Evolutionary conservation across 805 yeast genomes (phyloP), one percentile per base, ranked within the genome.

Genomic region (Pichia rugopelliculosa): DNA sequence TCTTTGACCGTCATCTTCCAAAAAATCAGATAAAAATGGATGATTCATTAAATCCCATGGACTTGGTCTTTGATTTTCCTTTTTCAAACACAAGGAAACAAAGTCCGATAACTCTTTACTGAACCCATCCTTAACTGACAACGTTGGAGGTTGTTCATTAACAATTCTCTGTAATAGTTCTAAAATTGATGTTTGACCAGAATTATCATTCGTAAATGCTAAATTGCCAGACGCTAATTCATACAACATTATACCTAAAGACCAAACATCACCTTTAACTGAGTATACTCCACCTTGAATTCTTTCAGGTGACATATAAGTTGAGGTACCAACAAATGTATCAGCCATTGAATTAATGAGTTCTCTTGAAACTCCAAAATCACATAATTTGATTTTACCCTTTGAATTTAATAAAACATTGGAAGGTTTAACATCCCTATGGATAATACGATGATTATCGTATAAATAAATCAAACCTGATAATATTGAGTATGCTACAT

Each of bases 181-280:
- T 53, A 93, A 71, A 39, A 93, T 91, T 1, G 96, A 95, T 1
- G 58, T 60, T 8, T 59, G 53, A 8, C 59, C 57, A 6, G 73
- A 75, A 24, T 74, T 59, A 10, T 54, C 59, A 51, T 79, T 82
- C 21, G 77, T 76, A 71, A 90, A 82, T 2, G 96, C 93, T 56
- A 84, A 83, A 46, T 73, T 73, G 0, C 98, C 98, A 3, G 86
- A 79, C 1, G 96, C 91, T 45, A 93, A 70, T 64, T 93, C 98
- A 44, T 87, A 79, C 37, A 93, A 71, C 82, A 90, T 85, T 40
- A 93, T 70, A 1, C 99, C 99, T 55, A 90, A 69, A 0, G 97
- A 88, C 99, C 99, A 93, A 12, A 93, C 91, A 64, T 93, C 99
- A 36, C 96, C 91, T 56, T 90, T 89, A n/a, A 90, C 83, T 9